Evolutionary conservation across 805 yeast species (phyloP), one percentile per base, ranked within the genome.

Genomic region (Brettanomyces custersianus): DNA sequence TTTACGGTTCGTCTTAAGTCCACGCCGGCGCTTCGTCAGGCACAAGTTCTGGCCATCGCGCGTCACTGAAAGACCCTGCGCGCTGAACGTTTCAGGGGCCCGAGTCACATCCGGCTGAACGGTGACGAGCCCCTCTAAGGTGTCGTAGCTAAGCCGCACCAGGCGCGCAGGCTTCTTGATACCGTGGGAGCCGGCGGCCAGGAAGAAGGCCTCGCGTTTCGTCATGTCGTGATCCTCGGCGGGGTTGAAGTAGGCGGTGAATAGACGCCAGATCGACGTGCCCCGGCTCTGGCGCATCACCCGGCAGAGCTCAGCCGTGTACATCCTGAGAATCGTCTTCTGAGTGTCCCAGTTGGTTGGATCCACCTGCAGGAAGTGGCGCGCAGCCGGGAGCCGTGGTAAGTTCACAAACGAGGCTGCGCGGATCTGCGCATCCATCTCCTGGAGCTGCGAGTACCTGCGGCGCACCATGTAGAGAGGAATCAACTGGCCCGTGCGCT

Each of bases 401-500:
- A 57, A 36, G 16, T 42, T 46, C 12, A 53, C 48, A 20, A 18
- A 18, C 13, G 46, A 44, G 48, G 47, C 31, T 4, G 72, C 72
- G 42, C 86, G 65, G 9, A 85, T 60, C 27, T 68, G 72, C 17
- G 60, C 55, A 55, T 86, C 94, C 42, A 88, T 65, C 8, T 67
- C 63, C 5, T 63, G 42, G n/a, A 90, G 59, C 46, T 78, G 80
- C 2, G 71, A 60, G 40, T 76, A 70, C 2, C 75, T 56, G 49
- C 86, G 86, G 29, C 75, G 63, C 36, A 85, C 74, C 45, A 77
- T 68, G 80, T 94, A 88, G 30, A 59, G 45, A 21, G 59, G 59
- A 22, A 52, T 57, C 64, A 83, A 70, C 46, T 78, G 85, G 5
- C 47, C 44, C 41, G 76, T 76, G 27, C 65, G 59, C 18, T 67